Percentiles rank a stretch among this genome's conserved stretches.
These are phyloP conservation scores for Exophiala alcalophila DNA, from an alignment of 2,329 filamentous ascomycete species.

Conservation along the genomic window DNA sequence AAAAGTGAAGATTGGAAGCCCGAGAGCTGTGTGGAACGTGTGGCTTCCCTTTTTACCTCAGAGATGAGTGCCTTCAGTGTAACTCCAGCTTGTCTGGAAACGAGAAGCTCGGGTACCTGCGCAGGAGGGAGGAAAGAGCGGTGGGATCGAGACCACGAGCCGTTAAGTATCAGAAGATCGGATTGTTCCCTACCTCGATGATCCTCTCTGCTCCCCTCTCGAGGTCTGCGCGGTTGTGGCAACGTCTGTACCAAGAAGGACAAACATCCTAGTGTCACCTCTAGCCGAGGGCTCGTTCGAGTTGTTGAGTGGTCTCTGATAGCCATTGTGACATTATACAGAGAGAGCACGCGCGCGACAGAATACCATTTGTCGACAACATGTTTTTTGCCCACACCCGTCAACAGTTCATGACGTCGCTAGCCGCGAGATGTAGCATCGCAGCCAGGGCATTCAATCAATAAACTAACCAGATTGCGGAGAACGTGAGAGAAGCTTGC, in stretches of 20 bases:
- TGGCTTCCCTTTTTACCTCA: too few species aligned
- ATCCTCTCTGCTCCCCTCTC: not conserved
- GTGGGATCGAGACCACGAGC: constrained; percentile 1
- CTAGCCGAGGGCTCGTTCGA: constrained; percentile 12
- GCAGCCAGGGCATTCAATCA: constrained; percentile 9
- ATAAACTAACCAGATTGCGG: constrained; percentile 5
- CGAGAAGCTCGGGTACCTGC: constrained; percentile 3
- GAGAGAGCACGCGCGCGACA: not conserved
- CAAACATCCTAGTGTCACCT: constrained; percentile 15
- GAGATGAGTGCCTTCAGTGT: not conserved
- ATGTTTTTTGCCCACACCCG: not conserved
- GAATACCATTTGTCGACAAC: constrained; percentile 14
- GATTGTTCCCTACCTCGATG: constrained; percentile 3
- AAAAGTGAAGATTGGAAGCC: not conserved
- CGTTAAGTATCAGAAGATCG: constrained; percentile 12
- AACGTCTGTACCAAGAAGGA: constrained; percentile 1
- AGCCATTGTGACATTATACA: not conserved
- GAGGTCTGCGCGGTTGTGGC: constrained; percentile 1
- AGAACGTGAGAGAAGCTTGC: constrained; percentile 6
- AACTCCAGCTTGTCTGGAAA: not conserved
- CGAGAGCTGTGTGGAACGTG: not conserved
- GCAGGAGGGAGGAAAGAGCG: not conserved
- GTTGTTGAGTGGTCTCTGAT: constrained; percentile 4
- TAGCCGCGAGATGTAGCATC: constrained; percentile 19
- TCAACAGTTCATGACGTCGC: constrained; percentile 20